phyloP scores from a whole-genome alignment of 306 rosid species.

The Chamaecrista fasciculata region DNA sequence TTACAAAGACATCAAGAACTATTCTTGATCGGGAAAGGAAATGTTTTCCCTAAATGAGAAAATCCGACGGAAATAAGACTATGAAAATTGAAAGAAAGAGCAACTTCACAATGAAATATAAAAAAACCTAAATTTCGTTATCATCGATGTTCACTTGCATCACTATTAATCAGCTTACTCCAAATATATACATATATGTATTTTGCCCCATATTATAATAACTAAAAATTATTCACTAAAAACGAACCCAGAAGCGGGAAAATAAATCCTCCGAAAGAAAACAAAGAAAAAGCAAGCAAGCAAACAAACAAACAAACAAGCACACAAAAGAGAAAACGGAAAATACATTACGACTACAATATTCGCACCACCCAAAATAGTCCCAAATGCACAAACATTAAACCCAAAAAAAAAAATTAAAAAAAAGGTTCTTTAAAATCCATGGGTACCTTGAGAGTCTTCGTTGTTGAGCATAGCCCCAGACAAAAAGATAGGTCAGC shows the following conservation, averaged over 20 bases:
- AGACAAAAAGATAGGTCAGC: background rate
- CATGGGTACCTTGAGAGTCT: constrained; percentile 56
- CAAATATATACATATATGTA: background rate
- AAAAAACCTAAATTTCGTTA: background rate
- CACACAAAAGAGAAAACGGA: background rate
- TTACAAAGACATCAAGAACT: background rate
- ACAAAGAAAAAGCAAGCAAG: background rate
- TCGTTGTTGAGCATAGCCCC: constrained; percentile 53
- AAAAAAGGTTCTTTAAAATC: too few species aligned
- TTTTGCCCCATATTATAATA: background rate
- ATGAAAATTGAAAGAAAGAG: background rate
- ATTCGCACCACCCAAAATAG: too few species aligned
- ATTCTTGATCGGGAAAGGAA: background rate
- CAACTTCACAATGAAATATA: background rate
- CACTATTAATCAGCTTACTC: background rate
- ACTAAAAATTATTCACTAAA: too few species aligned
- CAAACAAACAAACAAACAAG: background rate
- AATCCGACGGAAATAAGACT: background rate
- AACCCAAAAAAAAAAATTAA: too few species aligned
- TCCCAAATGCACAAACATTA: background rate
- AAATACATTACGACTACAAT: background rate
- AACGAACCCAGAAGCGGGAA: background rate
- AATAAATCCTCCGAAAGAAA: background rate
- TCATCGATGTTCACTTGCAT: background rate
- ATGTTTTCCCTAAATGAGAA: background rate